Evolutionary conservation across 352 stramenopile genomes (phyloP).

Genomic region (Plasmopara halstedii): DNA sequence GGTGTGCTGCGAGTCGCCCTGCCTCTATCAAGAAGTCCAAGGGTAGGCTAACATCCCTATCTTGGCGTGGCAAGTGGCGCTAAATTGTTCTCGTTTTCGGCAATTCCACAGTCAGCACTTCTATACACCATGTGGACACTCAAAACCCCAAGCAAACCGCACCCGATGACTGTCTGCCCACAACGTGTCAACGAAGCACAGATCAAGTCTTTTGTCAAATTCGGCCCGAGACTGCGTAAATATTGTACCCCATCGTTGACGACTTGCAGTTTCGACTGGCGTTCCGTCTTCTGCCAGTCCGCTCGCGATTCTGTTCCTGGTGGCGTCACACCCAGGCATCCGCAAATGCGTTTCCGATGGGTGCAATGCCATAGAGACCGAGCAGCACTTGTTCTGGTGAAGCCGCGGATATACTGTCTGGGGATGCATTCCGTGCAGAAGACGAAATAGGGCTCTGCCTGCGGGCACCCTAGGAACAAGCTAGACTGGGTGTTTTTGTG

Average conservation of each 20-base stretch:
- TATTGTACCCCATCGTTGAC: constrained; percentile 3
- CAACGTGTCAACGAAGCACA: neutral
- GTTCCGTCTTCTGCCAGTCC: constrained; percentile 6
- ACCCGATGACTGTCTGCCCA: constrained; percentile 1
- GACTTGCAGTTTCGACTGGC: constrained; percentile 1
- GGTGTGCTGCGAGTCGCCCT: neutral
- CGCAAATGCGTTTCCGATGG: too few relatives aligned
- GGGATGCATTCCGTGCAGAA: too few relatives aligned
- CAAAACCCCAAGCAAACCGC: neutral
- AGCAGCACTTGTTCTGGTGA: too few relatives aligned
- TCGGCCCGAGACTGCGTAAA: neutral
- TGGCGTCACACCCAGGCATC: too few relatives aligned
- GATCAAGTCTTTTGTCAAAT: too few relatives aligned
- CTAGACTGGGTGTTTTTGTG: too few relatives aligned
- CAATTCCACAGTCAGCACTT: neutral
- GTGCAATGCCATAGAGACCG: too few relatives aligned
- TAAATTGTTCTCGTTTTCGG: neutral
- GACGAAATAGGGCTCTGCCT: too few relatives aligned
- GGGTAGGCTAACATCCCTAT: neutral
- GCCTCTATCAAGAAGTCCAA: neutral
- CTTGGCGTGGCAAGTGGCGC: neutral
- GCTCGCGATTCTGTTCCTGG: constrained; percentile 2
- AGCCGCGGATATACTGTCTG: too few relatives aligned
- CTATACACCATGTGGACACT: neutral
- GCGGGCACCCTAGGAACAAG: too few relatives aligned